These are phyloP conservation scores for Eucalyptus sp. DNA, from an alignment of 345 rosid species.

Conservation along the genomic window DNA sequence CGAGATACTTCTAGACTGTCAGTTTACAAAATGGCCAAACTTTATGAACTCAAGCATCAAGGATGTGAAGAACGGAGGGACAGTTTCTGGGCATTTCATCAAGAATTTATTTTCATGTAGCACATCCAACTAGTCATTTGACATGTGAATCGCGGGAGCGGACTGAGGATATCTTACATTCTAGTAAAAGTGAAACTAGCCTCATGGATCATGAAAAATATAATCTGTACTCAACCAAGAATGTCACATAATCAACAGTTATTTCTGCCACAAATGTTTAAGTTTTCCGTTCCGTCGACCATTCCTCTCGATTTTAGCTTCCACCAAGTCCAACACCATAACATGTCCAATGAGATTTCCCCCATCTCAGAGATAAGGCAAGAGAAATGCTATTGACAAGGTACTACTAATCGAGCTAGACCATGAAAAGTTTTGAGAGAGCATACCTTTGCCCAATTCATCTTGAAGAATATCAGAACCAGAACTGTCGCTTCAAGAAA, in stretches of 20 bases:
- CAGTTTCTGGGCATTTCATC: not conserved
- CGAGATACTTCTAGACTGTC: not conserved
- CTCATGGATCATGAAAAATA: not conserved
- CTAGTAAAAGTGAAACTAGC: not conserved
- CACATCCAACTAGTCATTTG: not conserved
- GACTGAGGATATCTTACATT: not conserved
- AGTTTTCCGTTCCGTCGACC: not conserved
- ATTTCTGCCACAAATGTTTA: not conserved
- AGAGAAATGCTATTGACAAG: not conserved
- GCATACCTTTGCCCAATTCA: slow-evolving; percentile 31
- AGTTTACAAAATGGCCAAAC: not conserved
- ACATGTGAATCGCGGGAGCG: not conserved
- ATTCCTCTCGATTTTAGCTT: not conserved
- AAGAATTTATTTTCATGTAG: not conserved
- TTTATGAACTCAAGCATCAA: not conserved
- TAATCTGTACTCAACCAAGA: not conserved
- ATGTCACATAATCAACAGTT: not conserved
- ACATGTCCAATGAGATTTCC: not conserved
- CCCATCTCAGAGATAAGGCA: not conserved
- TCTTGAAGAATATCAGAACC: slow-evolving; percentile 29
- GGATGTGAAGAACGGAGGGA: not conserved
- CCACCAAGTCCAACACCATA: not conserved
- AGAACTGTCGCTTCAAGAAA: slow-evolving; percentile 20
- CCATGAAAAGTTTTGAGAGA: not conserved
- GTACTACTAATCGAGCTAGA: not conserved